Evolutionary conservation across 306 rosid species (phyloP).

Genomic region (Luffa aegyptiaca): DNA sequence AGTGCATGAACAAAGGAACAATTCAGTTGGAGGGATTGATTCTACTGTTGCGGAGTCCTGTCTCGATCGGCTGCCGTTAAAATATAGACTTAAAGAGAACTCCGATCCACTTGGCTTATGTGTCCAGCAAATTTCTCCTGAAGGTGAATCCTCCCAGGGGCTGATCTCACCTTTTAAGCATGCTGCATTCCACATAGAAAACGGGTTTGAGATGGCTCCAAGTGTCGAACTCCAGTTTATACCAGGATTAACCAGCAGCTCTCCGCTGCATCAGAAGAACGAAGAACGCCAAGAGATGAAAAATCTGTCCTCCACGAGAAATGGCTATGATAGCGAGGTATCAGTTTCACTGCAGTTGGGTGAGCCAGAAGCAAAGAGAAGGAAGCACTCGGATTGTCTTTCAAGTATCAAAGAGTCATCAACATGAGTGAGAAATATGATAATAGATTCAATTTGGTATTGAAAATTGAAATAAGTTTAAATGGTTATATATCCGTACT

Average conservation of each 20-base stretch:
- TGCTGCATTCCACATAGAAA: slow-evolving; percentile 35
- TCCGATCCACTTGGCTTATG: slow-evolving; percentile 45
- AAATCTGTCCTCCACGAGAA: slow-evolving; percentile 43
- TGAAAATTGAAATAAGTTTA: slow-evolving; percentile 4
- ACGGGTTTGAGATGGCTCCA: slow-evolving; percentile 37
- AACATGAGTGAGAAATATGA: slow-evolving; percentile 17
- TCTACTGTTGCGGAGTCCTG: slow-evolving; percentile 85
- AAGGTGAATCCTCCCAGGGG: slow-evolving; percentile 35
- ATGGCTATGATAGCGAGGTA: slow-evolving; percentile 53
- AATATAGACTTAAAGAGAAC: slow-evolving; percentile 48
- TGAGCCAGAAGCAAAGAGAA: slow-evolving; percentile 64
- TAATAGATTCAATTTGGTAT: neutral
- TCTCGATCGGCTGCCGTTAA: slow-evolving; percentile 33
- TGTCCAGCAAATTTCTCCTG: slow-evolving; percentile 34
- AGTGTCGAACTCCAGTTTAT: slow-evolving; percentile 70
- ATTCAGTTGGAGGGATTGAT: slow-evolving; percentile 53
- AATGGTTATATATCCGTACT: slow-evolving; percentile 7
- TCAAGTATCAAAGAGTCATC: slow-evolving; percentile 27
- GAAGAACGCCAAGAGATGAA: slow-evolving; percentile 29
- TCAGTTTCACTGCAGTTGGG: slow-evolving; percentile 71
- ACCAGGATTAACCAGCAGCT: slow-evolving; percentile 36
- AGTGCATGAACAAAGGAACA: slow-evolving; percentile 43
- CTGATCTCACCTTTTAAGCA: slow-evolving; percentile 28
- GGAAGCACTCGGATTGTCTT: slow-evolving; percentile 40
- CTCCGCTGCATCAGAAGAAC: slow-evolving; percentile 38